Evolutionary conservation across 345 rosid species (phyloP), one percentile per base, ranked within the genome.

Genomic region (Mallotus nudiflorus): DNA sequence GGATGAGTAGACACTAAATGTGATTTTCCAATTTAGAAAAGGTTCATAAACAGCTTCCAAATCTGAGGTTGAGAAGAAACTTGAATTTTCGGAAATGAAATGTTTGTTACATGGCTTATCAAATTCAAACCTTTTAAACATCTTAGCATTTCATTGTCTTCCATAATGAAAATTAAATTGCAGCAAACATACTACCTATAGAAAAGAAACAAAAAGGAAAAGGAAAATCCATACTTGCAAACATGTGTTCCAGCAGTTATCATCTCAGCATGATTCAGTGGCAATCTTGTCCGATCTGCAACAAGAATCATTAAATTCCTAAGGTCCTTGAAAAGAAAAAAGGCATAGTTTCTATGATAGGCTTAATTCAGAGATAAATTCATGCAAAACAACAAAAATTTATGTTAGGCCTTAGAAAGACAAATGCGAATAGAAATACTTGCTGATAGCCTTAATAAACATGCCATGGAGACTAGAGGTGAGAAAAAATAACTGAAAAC

Each of bases 241-340:
- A 85, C 73, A 80, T 87, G 81, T 63, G 97, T 89, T 55, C 82
- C 73, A 53, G 87, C 71, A 66, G 87, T 82, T 72, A 94, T 87
- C 81, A 62, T 61, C 75, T 90, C 98, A n/a, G 96, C 90, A 40
- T 87, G 91, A 77, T 91, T 91, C 68, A 94, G 80, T 15, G 78
- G 86, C 91, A 94, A 70, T 80, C 91, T 83, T 53, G 88, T 72
- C 53, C 93, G 87, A 78, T 91, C 98, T 94, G 85, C 70, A 58
- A 48, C 42, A 53, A 33, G 20, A n/a, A 13, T 45, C 1, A 19
- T 31, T 22, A 22, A 53, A 53, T 22, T 53, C 24, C 4, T 14
- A 15, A 14, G 24, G 5, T 55, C 39, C 42, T 68, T 24, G 24
- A 24, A 16, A 42, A 42, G 5, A 6, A 49, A 54, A 39, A 20